These are phyloP conservation scores for Volvariella volvacea DNA, from an alignment of 1,284 basidiomycete genomes.

Conservation along the genomic window DNA sequence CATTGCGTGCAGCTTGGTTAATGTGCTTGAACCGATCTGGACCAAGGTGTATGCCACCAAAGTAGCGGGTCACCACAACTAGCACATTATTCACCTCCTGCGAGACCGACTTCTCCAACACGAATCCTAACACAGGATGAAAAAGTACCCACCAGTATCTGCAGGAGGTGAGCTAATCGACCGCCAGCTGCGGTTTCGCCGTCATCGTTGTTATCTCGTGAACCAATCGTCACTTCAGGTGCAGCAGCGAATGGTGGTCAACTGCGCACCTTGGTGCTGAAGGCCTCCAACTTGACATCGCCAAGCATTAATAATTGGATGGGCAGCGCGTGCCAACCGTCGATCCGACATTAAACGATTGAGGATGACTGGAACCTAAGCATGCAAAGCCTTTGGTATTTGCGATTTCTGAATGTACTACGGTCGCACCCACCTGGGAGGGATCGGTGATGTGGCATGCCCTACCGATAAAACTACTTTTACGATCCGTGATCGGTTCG, in stretches of 20 bases:
- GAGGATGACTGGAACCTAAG: slow-evolving; percentile 67
- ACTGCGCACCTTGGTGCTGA: slow-evolving; percentile 64
- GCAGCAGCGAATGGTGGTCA: neutral
- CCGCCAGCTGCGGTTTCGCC: slow-evolving; percentile 89
- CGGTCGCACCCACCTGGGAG: slow-evolving; percentile 47
- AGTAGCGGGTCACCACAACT: slow-evolving; percentile 79
- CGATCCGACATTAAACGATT: slow-evolving; percentile 69
- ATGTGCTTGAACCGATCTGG: slow-evolving; percentile 92
- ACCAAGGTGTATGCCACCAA: slow-evolving; percentile 76
- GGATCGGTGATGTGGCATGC: slow-evolving; percentile 77
- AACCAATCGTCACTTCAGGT: slow-evolving; percentile 1
- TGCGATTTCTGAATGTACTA: slow-evolving; percentile 1
- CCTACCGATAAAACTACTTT: slow-evolving; percentile 78
- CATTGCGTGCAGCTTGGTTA: slow-evolving; percentile 84
- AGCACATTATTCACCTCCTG: slow-evolving; percentile 79
- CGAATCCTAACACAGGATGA: neutral
- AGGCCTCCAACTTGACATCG: slow-evolving; percentile 61
- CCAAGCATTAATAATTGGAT: slow-evolving; percentile 89
- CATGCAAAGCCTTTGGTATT: neutral
- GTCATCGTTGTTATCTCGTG: slow-evolving; percentile 86
- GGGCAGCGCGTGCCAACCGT: slow-evolving; percentile 71
- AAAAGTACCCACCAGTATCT: slow-evolving; percentile 62
- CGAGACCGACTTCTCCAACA: neutral
- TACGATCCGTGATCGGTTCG: slow-evolving; percentile 78
- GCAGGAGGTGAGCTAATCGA: slow-evolving; percentile 80